Conservation (phyloP, 805 yeast species). For the Teunomyces pallodes region DNA sequence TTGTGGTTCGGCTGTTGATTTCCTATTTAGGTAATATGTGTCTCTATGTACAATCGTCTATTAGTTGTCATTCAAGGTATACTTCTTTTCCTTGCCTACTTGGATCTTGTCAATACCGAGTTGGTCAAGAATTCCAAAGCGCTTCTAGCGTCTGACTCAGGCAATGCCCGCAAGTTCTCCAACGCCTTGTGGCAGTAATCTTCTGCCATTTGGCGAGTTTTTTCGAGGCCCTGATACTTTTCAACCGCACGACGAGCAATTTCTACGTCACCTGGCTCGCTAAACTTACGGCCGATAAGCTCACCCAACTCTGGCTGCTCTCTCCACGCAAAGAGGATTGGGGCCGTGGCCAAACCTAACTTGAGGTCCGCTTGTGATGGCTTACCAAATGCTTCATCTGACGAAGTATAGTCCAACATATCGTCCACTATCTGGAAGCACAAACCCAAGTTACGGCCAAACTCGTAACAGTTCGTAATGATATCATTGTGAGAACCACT, state of each 20-base stretch:
- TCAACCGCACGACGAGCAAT: constrained; percentile 74
- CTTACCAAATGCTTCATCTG: constrained; percentile 82
- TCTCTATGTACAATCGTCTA: constrained; percentile 4
- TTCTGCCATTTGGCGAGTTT: constrained; percentile 75
- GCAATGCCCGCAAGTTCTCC: constrained; percentile 65
- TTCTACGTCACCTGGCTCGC: constrained; percentile 78
- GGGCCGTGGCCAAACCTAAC: constrained; percentile 95
- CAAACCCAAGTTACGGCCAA: constrained; percentile 89
- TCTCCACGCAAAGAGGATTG: constrained; percentile 92
- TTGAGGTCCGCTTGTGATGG: constrained; percentile 95
- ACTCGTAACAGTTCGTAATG: constrained; percentile 85
- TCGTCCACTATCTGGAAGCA: constrained; percentile 97
- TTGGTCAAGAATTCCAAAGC: constrained; percentile 84
- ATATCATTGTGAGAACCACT: constrained; percentile 76
- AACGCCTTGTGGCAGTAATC: constrained; percentile 77
- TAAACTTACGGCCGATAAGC: constrained; percentile 79
- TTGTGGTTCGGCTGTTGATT: constrained; percentile 2
- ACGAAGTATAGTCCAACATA: constrained; percentile 90
- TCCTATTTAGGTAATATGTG: constrained; percentile 6
- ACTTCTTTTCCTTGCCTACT: constrained; percentile 32
- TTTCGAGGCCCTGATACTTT: constrained; percentile 67
- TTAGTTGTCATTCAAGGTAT: neutral
- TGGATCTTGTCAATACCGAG: constrained; percentile 77
- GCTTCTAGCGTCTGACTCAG: constrained; percentile 84
- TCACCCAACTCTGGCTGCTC: constrained; percentile 81